Conservation (phyloP, 768 basidiomycete species). For the Rhodotorula graminis region DNA sequence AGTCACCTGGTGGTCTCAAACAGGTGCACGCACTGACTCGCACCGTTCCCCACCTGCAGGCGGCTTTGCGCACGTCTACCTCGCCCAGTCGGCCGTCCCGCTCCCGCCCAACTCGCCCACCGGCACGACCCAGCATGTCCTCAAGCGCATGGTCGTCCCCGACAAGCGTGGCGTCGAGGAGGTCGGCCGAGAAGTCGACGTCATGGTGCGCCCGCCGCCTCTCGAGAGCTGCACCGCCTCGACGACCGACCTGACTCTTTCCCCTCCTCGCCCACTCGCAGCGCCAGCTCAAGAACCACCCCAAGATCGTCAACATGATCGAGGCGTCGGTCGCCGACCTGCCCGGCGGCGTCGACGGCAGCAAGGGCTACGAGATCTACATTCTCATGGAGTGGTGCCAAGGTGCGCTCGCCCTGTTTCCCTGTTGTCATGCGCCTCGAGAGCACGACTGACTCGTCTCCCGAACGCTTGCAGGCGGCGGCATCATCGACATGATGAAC, state of each 20-base stretch:
- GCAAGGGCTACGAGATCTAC: conserved; percentile 74
- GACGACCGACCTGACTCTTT: neutral
- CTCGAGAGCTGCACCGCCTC: neutral
- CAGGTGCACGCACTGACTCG: neutral
- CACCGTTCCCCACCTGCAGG: conserved; percentile 53
- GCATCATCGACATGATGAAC: conserved; percentile 99
- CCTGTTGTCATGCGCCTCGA: neutral
- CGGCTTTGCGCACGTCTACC: conserved; percentile 97
- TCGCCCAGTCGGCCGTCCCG: conserved; percentile 77
- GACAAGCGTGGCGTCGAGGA: conserved; percentile 84
- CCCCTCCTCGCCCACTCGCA: conserved; percentile 48
- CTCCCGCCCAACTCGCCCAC: conserved; percentile 54
- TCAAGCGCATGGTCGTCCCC: conserved; percentile 90
- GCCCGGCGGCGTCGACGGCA: conserved; percentile 57
- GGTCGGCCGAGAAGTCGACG: conserved; percentile 95
- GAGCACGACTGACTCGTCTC: neutral
- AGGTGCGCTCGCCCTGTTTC: conserved; percentile 57
- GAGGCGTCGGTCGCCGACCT: conserved; percentile 87
- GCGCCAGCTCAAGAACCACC: conserved; percentile 67
- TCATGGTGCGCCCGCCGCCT: conserved; percentile 65
- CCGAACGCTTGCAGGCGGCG: conserved; percentile 61
- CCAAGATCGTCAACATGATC: conserved; percentile 91
- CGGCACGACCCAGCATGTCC: conserved; percentile 88
- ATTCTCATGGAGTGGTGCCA: conserved; percentile 98
- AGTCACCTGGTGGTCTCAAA: too few species aligned